Evolutionary conservation across 768 basidiomycete species (phyloP), one percentile per base, ranked within the genome.

Genomic region (Boletellus ananiceps): DNA sequence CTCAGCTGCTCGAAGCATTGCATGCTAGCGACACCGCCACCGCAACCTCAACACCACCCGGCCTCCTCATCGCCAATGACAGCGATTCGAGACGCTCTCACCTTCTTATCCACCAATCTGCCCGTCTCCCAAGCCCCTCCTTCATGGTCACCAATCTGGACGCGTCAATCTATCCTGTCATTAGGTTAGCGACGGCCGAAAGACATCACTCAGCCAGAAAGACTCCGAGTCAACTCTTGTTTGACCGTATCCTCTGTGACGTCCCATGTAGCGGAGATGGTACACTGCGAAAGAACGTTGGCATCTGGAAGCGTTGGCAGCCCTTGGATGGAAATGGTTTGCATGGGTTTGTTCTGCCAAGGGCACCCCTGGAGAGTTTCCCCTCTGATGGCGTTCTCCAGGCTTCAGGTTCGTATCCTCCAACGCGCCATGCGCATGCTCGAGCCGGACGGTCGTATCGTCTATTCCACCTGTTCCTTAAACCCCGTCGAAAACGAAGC

Each of bases 251-350:
- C 50, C 69, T 99, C 31, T 94, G 93, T 43, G 96, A 98, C 65
- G 96, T 99, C 8, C 96, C 96, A 8, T 99, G 96, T 64, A 93
- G 90, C 59, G 96, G 96, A 4, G 96, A 99, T 65, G 96, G 95
- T 0, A 99, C 96, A 0, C 67, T 97, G 49, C 72, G 96, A 54
- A 99, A 99, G 75, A 99, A 99, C 64, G 66, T 88, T 13, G 88
- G 84, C 1, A 96, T 99, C 35, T 99, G 96, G 96, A 88, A 86
- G 64, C 76, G 77, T 36, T 99, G 95, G 95, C 81, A 81, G 38
- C 80, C 86, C 12, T 80, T 82, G 65, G 91, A 95, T 65, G 95
- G 88, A 9, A 93, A 95, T 62, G 91, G 92, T 3, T 66, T 99
- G 52, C 96, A 99, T 63, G 70, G 79, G 92, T 93, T 57, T 37